Conservation (phyloP, 768 basidiomycete genomes). For the Roridomyces roridus region DNA sequence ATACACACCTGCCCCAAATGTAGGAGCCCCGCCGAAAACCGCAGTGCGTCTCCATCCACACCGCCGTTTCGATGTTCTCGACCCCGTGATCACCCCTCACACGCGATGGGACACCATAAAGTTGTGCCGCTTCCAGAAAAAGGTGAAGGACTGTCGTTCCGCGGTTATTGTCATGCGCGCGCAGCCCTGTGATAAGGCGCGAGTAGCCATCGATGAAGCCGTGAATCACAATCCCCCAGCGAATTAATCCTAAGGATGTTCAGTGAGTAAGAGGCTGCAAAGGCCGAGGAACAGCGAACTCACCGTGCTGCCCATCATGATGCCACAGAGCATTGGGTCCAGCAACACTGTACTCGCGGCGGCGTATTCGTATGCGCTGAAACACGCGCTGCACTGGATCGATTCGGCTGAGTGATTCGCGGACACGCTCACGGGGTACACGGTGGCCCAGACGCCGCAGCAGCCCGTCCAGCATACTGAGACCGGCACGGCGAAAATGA, state of each 20-base stretch:
- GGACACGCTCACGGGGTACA: slow-evolving; percentile 15
- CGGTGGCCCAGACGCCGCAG: slow-evolving; percentile 13
- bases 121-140: neutral
- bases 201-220: neutral
- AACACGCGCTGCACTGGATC: slow-evolving; percentile 21
- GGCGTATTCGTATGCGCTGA: slow-evolving; percentile 16
- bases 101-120: neutral
- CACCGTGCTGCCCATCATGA: slow-evolving; percentile 24
- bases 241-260: neutral
- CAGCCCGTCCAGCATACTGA: slow-evolving; percentile 27
- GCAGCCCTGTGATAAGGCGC: neutral
- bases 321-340: slow-evolving; percentile 41
- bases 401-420: slow-evolving; percentile 13
- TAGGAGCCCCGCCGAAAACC: neutral
- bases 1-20: neutral
- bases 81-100: neutral
- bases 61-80: neutral
- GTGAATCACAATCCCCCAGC: neutral
- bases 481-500: slow-evolving; percentile 17
- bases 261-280: neutral
- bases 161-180: neutral
- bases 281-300: neutral
- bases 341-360: slow-evolving; percentile 30
- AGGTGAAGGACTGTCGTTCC: neutral
- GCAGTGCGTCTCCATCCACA: neutral